Evolutionary conservation across 2,329 filamentous ascomycete genomes (phyloP).

Genomic region (Microsporum ferrugineum): DNA sequence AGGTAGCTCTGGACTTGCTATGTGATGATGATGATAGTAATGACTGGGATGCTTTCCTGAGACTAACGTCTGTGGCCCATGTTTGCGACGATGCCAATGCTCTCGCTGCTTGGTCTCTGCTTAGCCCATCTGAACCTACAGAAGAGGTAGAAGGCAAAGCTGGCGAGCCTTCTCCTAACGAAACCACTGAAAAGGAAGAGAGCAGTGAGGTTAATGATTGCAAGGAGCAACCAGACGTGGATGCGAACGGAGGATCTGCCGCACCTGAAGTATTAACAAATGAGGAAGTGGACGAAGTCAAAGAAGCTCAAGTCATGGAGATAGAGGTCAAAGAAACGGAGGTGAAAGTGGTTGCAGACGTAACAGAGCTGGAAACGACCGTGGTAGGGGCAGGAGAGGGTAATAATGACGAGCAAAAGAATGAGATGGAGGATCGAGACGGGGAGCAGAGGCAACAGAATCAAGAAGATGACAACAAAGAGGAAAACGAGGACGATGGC

Average conservation of each 20-base stretch:
- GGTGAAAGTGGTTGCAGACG: background rate
- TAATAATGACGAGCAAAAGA: background rate
- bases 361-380: background rate
- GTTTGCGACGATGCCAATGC: constrained; percentile 20
- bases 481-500: background rate
- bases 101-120: constrained; percentile 21
- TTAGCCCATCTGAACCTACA: constrained; percentile 12
- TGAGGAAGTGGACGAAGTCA: background rate
- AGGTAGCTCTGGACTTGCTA: constrained; percentile 20
- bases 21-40: constrained; percentile 21
- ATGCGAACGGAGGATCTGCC: background rate
- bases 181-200: background rate
- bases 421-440: background rate
- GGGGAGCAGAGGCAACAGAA: background rate
- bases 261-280: background rate
- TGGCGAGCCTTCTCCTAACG: background rate
- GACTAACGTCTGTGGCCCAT: constrained; percentile 16
- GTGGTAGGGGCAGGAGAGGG: background rate
- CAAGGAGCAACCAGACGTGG: background rate
- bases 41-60: constrained; percentile 19
- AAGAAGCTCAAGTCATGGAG: background rate
- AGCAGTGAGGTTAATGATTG: background rate
- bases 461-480: background rate
- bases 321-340: background rate
- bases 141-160: background rate